Evolutionary conservation across 495 filamentous ascomycete species (phyloP).

Genomic region (Pseudoneurospora amorphoporcata): DNA sequence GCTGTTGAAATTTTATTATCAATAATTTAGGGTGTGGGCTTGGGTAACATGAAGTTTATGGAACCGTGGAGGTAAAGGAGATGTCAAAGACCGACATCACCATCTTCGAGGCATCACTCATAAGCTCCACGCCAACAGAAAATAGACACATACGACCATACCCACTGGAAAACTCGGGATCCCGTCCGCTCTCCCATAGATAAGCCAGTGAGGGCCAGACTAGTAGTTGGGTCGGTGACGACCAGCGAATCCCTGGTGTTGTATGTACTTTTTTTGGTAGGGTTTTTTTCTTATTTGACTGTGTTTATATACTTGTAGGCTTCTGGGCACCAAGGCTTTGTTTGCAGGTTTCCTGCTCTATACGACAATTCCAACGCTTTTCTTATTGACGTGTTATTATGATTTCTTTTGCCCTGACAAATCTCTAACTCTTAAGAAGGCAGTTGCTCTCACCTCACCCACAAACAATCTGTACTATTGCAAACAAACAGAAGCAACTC

Average conservation of each 20-base stretch:
- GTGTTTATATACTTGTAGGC: too few relatives aligned
- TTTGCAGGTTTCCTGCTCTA: not conserved
- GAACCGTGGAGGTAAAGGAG: not conserved
- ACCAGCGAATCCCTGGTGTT: conserved; percentile 24
- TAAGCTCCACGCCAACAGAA: not conserved
- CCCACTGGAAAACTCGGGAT: conserved; percentile 31
- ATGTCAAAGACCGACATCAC: not conserved
- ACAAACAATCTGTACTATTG: too few relatives aligned
- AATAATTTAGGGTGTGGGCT: not conserved
- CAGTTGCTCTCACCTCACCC: too few relatives aligned
- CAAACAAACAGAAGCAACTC: too few relatives aligned
- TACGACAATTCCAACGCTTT: not conserved
- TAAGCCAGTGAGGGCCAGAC: conserved; percentile 20
- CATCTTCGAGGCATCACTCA: not conserved
- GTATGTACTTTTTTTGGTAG: conserved; percentile 16
- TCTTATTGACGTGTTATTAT: not conserved
- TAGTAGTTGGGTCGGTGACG: conserved; percentile 27
- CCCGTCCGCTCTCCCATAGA: conserved; percentile 43
- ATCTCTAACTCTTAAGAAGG: too few relatives aligned
- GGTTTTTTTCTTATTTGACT: too few relatives aligned
- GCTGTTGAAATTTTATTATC: too few relatives aligned
- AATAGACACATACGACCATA: not conserved
- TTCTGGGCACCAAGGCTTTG: too few relatives aligned
- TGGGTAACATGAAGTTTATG: too few relatives aligned
- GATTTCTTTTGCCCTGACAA: too few relatives aligned